Percentiles rank a stretch among this genome's conserved stretches.
phyloP scores from a whole-genome alignment of 768 basidiomycete genomes.

The Trametes gibbosa region DNA sequence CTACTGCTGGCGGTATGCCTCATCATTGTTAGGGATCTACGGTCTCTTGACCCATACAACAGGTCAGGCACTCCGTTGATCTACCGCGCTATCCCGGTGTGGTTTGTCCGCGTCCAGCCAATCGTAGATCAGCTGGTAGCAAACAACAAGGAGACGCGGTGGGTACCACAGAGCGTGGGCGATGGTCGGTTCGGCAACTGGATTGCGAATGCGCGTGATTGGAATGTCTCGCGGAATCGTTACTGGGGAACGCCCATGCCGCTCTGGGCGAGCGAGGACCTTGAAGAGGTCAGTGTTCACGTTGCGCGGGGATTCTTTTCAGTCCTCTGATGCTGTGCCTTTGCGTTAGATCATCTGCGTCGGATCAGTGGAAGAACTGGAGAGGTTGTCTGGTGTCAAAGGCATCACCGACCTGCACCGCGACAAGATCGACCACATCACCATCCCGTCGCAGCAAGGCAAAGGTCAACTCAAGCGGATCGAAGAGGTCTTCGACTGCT shows the following conservation, averaged over 20 bases:
- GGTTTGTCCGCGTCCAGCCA: conserved; percentile 90
- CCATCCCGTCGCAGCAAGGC: conserved; percentile 88
- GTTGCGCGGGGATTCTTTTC: background rate
- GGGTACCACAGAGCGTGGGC: conserved; percentile 92
- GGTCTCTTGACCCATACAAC: background rate
- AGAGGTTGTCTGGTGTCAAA: conserved; percentile 76
- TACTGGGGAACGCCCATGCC: conserved; percentile 99
- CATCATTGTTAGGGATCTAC: background rate
- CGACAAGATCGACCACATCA: conserved; percentile 94
- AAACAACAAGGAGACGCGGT: conserved; percentile 89
- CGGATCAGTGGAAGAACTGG: conserved; percentile 85
- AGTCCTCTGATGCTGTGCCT: background rate
- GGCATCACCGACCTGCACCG: conserved; percentile 90
- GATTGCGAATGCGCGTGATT: conserved; percentile 97
- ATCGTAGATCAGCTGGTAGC: conserved; percentile 83
- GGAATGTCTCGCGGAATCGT: conserved; percentile 98
- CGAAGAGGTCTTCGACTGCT: conserved; percentile 99
- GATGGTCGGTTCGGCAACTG: conserved; percentile 95
- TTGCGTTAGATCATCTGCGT: conserved; percentile 71
- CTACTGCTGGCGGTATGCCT: conserved; percentile 87
- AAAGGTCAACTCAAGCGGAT: conserved; percentile 84
- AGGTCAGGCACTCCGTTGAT: conserved; percentile 95
- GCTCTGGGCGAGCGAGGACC: conserved; percentile 92
- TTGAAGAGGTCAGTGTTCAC: conserved; percentile 64
- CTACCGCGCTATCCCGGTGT: conserved; percentile 92